These are phyloP conservation scores for Podospora tetraspora DNA, from an alignment of 495 filamentous ascomycete genomes.

Conservation along the genomic window DNA sequence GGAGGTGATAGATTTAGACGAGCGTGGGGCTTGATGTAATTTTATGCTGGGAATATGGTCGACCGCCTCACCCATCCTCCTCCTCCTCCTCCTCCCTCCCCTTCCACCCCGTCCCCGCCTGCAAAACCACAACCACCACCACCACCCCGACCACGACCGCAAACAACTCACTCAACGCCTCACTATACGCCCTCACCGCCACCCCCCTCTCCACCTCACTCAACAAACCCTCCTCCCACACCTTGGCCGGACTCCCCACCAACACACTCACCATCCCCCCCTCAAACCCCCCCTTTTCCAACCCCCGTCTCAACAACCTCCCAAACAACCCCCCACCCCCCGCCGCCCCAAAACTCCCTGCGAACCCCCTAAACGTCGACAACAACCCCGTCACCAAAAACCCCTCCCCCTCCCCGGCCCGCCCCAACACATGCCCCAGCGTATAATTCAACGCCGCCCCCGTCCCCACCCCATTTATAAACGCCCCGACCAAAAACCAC, in stretches of 20 bases:
- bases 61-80: slow-evolving; percentile 18
- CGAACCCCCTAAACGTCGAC: slow-evolving; percentile 68
- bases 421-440: slow-evolving; percentile 66
- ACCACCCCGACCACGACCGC: slow-evolving; percentile 51
- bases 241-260: slow-evolving; percentile 62
- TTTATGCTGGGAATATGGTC: not conserved
- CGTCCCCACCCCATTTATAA: not conserved
- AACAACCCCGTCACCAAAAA: slow-evolving; percentile 66
- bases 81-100: slow-evolving; percentile 32
- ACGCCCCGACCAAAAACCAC: not conserved
- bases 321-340: slow-evolving; percentile 72
- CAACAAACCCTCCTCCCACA: slow-evolving; percentile 42
- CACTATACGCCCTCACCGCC: slow-evolving; percentile 59
- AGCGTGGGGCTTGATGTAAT: not conserved
- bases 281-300: slow-evolving; percentile 56
- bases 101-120: slow-evolving; percentile 66
- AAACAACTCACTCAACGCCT: slow-evolving; percentile 54
- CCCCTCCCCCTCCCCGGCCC: slow-evolving; percentile 56
- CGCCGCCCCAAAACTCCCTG: slow-evolving; percentile 68
- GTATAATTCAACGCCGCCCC: slow-evolving; percentile 58
- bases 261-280: slow-evolving; percentile 54
- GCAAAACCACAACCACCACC: slow-evolving; percentile 49
- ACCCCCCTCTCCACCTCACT: slow-evolving; percentile 49
- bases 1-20: slow-evolving; percentile 14
- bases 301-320: slow-evolving; percentile 49